Conservation (phyloP, 208 protist genomes). For the Wallacemonas collosoma region DNA sequence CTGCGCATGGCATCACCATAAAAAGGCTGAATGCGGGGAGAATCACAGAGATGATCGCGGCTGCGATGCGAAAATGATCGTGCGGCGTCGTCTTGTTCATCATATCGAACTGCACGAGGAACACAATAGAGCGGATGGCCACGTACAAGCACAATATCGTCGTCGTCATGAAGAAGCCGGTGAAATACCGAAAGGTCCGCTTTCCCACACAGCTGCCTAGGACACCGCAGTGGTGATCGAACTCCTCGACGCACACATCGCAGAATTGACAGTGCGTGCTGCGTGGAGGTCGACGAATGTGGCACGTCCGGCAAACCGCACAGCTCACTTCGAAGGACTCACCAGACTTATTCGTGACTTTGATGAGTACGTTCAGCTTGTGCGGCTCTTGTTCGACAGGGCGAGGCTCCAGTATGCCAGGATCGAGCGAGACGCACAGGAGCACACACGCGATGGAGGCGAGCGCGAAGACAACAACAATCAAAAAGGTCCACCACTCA, state of each 20-base stretch:
- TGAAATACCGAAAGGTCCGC: conserved; percentile 85
- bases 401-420: conserved; percentile 67
- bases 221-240: conserved; percentile 86
- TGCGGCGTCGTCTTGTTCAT: conserved; percentile 6
- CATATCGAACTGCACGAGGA: conserved; percentile 28
- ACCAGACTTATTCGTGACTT: conserved; percentile 37
- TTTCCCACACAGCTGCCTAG: conserved; percentile 80
- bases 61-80: conserved; percentile 31
- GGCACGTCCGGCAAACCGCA: conserved; percentile 82
- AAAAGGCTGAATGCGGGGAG: conserved; percentile 12
- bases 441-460: conserved; percentile 49
- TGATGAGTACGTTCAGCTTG: conserved; percentile 12
- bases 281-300: conserved; percentile 76
- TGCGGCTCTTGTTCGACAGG: conserved; percentile 23
- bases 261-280: conserved; percentile 80
- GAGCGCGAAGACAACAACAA: conserved; percentile 35
- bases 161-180: conserved; percentile 64
- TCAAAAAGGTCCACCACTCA: conserved; percentile 53
- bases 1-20: conserved; percentile 36
- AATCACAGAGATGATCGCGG: conserved; percentile 13
- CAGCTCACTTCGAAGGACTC: conserved; percentile 34
- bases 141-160: conserved; percentile 45
- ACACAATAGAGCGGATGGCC: conserved; percentile 41
- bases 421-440: conserved; percentile 63
- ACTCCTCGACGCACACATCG: conserved; percentile 86